Conservation (phyloP, 768 basidiomycete species). For the Pulveroboletus ravenelii region DNA sequence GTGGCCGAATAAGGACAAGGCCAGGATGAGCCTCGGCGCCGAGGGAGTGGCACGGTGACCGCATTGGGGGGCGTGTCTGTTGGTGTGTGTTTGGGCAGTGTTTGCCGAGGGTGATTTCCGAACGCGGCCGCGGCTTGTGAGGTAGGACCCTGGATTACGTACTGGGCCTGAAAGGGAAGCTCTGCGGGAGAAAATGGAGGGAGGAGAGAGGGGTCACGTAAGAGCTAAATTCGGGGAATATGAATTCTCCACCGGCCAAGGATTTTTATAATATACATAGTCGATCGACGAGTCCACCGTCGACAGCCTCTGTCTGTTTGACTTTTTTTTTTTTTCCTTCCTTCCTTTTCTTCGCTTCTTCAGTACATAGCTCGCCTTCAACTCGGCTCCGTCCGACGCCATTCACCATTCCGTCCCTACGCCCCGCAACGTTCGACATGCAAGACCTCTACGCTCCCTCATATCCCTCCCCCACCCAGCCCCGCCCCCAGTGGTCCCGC, state of each 20-base stretch:
- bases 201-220: constrained; percentile 30
- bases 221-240: constrained; percentile 33
- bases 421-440: constrained; percentile 40
- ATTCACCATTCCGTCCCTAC: constrained; percentile 37
- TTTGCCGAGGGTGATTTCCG: constrained; percentile 38
- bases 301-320: constrained; percentile 28
- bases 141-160: constrained; percentile 34
- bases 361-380: constrained; percentile 26
- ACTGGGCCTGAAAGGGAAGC: constrained; percentile 22
- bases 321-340: constrained; percentile 23
- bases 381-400: constrained; percentile 24
- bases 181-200: constrained; percentile 31
- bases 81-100: constrained; percentile 19
- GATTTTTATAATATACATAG: constrained; percentile 36
- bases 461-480: constrained; percentile 29
- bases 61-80: constrained; percentile 20
- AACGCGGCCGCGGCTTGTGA: constrained; percentile 35
- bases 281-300: constrained; percentile 31
- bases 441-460: constrained; percentile 45
- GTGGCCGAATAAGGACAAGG: constrained; percentile 27
- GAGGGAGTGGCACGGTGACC: constrained; percentile 32
- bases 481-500: constrained; percentile 40
- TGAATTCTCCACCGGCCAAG: constrained; percentile 37
- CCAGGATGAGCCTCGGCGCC: constrained; percentile 37
- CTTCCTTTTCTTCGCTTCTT: constrained; percentile 31